A percentile compares a stretch with the other conserved stretches of the same genome.
Conservation (phyloP, 2,329 filamentous ascomycete genomes). For the Chalara sp. region DNA sequence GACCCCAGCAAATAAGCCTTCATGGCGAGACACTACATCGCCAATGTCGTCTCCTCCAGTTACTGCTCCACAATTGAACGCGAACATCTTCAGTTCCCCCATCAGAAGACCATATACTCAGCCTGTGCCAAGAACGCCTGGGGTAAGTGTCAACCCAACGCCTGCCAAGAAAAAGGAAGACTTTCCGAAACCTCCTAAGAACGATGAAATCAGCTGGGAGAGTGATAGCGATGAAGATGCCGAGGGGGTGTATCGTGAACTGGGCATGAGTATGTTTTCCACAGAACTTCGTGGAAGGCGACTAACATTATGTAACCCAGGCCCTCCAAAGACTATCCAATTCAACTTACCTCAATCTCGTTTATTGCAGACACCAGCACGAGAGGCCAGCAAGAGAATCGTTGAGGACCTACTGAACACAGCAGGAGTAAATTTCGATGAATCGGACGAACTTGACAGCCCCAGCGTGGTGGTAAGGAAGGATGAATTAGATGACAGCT, state of each 20-base stretch:
- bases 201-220: slow-evolving; percentile 64
- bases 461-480: slow-evolving; percentile 61
- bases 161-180: slow-evolving; percentile 50
- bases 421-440: slow-evolving; percentile 63
- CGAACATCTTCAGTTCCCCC: slow-evolving; percentile 79
- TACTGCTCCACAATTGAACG: slow-evolving; percentile 73
- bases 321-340: slow-evolving; percentile 85
- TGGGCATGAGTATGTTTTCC: slow-evolving; percentile 55
- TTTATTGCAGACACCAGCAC: slow-evolving; percentile 72
- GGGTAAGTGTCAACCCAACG: slow-evolving; percentile 75
- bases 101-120: slow-evolving; percentile 35
- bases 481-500: slow-evolving; percentile 55
- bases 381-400: slow-evolving; percentile 74
- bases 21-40: slow-evolving; percentile 24
- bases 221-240: slow-evolving; percentile 55
- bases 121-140: slow-evolving; percentile 60
- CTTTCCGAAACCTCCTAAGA: slow-evolving; percentile 30
- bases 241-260: slow-evolving; percentile 48
- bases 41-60: slow-evolving; percentile 67
- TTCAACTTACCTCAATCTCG: slow-evolving; percentile 74
- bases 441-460: slow-evolving; percentile 44
- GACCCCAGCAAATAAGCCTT: slow-evolving; percentile 24
- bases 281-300: background rate
- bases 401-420: slow-evolving; percentile 74
- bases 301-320: background rate